A percentile compares a stretch with the other conserved stretches of the same genome.
phyloP scores from a whole-genome alignment of 108 stramenopile species.

The Nitzschia sp. region DNA sequence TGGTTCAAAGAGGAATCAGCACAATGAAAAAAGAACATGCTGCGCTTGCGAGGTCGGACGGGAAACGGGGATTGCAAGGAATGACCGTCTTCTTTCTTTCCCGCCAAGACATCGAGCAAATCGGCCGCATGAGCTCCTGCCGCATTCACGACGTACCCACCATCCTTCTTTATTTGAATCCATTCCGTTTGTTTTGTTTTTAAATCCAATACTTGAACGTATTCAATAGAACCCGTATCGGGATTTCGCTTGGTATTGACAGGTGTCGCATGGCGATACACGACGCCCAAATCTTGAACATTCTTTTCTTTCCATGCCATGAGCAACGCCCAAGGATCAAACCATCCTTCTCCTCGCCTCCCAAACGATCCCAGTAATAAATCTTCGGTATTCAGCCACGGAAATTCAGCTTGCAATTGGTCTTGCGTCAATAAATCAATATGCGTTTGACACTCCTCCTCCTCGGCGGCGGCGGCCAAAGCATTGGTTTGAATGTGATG shows the following conservation, averaged over 20 bases:
- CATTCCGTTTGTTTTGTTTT: slow-evolving; percentile 3
- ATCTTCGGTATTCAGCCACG: slow-evolving; percentile 69
- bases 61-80: slow-evolving; percentile 49
- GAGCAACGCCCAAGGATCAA: slow-evolving; percentile 71
- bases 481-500: slow-evolving; percentile 29
- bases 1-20: slow-evolving; percentile 9
- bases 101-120: slow-evolving; percentile 37
- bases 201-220: slow-evolving; percentile 32
- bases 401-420: slow-evolving; percentile 49
- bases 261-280: slow-evolving; percentile 38
- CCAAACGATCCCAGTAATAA: slow-evolving; percentile 57
- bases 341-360: slow-evolving; percentile 67
- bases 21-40: slow-evolving; percentile 75
- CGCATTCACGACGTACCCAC: slow-evolving; percentile 71
- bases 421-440: slow-evolving; percentile 37
- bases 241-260: slow-evolving; percentile 21
- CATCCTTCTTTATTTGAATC: slow-evolving; percentile 44
- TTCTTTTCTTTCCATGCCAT: slow-evolving; percentile 51
- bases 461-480: not conserved
- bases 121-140: slow-evolving; percentile 58
- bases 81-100: not conserved
- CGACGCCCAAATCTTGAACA: slow-evolving; percentile 37
- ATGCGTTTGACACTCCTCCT: slow-evolving; percentile 31
- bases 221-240: slow-evolving; percentile 35
- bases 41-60: slow-evolving; percentile 67